Evolutionary conservation across 306 rosid species (phyloP), one percentile per base, ranked within the genome.

Genomic region (Luffa aegyptiaca): DNA sequence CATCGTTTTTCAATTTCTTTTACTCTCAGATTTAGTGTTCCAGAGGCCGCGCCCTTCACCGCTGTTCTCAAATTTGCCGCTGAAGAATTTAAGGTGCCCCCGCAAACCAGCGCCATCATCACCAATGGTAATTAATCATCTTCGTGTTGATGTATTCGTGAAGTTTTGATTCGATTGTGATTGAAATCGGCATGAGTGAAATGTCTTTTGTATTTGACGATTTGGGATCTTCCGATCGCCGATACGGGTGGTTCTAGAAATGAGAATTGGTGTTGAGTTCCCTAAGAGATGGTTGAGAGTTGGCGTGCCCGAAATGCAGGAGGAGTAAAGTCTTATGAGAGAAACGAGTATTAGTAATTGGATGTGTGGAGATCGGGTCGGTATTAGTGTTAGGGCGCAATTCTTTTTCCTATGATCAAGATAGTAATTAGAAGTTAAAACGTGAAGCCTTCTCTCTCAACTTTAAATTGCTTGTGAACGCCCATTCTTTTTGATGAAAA

Each of bases 31-130:
- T 96, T 96, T 80, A 91, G 99, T 86, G 98, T 96, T 65, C 99
- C 98, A 0, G 98, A 96, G 86, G 99, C 97, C 66, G 98, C 98
- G 10, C 99, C 98, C 75, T 96, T 96, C 83, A 96, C 99, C 3
- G 99, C 98, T 59, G 99, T 95, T 77, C 94, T 95, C 83, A 93
- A 93, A 91, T 95, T 88, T 79, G 97, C 98, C 0, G 98, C 98
- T 7, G 99, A 95, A 80, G 97, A 95, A 86, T 95, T 95, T 92
- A 95, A 95, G 83, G 99, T 93, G 79, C 99, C 99, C 73, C 97
- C 99, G 12, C 98, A 95, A 68, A 93, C 99, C 85, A 93, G 99
- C 82, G 99, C 98, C 49, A 93, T 95, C 26, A 95, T 95, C 93
- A 93, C 99, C 88, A 91, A 95, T 76, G 99, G 97, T 93, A 84